Conservation (phyloP, 2,329 filamentous ascomycete genomes). For the Cladosporium sp. region DNA sequence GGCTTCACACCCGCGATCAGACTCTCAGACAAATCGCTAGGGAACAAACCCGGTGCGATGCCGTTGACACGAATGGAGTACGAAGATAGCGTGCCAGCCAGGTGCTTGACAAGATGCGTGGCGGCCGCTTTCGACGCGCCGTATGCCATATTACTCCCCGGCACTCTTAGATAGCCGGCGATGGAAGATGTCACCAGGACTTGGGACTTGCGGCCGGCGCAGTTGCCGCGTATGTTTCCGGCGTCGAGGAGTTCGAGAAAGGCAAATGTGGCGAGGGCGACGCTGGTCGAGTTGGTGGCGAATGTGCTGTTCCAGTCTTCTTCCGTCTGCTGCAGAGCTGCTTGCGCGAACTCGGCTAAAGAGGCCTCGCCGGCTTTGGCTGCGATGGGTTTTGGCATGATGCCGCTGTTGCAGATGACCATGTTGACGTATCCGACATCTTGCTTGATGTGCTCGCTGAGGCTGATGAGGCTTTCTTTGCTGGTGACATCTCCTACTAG, state of each 20-base stretch:
- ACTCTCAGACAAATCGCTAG: constrained; percentile 57
- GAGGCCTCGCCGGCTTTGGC: constrained; percentile 12
- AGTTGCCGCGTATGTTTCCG: constrained; percentile 37
- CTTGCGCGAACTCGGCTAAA: constrained; percentile 21
- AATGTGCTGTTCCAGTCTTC: constrained; percentile 21
- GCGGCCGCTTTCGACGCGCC: constrained; percentile 44
- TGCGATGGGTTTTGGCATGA: constrained; percentile 14
- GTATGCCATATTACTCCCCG: constrained; percentile 37
- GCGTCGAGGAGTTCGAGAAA: constrained; percentile 39
- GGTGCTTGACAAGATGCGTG: constrained; percentile 47
- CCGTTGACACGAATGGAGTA: constrained; percentile 48
- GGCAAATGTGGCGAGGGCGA: constrained; percentile 37
- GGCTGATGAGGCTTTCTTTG: constrained; percentile 35
- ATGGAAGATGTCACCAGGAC: constrained; percentile 47
- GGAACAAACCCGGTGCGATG: constrained; percentile 54
- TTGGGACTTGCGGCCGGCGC: constrained; percentile 34
- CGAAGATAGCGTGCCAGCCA: constrained; percentile 38
- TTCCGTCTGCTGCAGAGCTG: constrained; percentile 17
- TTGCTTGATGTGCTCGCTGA: constrained; percentile 34
- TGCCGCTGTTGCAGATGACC: constrained; percentile 37
- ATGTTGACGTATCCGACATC: constrained; percentile 35
- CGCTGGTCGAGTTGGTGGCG: constrained; percentile 32
- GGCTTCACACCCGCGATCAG: constrained; percentile 34
- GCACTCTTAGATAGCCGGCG: constrained; percentile 40
- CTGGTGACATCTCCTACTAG: constrained; percentile 43